Evolutionary conservation across 1,139 yeast genomes (phyloP).

Genomic region (Ashbya aceris): DNA sequence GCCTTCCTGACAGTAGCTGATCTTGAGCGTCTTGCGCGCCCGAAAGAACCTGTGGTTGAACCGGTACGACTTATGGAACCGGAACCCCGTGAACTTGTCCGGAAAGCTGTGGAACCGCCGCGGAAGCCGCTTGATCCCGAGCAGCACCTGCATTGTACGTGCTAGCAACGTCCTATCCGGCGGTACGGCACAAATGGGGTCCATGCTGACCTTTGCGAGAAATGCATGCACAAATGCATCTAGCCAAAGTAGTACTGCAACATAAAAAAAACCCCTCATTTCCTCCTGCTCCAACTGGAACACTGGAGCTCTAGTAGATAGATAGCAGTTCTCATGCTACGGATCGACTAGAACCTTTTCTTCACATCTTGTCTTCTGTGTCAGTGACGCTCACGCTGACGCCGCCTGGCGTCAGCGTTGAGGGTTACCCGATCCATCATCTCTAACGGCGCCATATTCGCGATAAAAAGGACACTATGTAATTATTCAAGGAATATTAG

Average conservation of each 20-base stretch:
- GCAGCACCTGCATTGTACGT: constrained; percentile 5
- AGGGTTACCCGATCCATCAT: background rate
- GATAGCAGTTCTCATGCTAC: no score
- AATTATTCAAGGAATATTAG: background rate
- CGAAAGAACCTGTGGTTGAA: constrained; percentile 35
- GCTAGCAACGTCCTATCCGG: background rate
- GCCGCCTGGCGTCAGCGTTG: background rate
- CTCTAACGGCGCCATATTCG: background rate
- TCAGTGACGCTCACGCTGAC: constrained; percentile 6
- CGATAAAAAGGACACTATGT: background rate
- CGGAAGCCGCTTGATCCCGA: constrained; percentile 1
- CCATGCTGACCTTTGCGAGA: background rate
- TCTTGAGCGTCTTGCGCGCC: constrained; percentile 38
- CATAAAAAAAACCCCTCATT: background rate
- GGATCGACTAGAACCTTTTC: no score
- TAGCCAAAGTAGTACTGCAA: background rate
- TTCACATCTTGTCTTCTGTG: background rate
- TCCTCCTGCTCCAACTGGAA: background rate
- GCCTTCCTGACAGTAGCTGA: constrained; percentile 51
- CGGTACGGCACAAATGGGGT: constrained; percentile 1
- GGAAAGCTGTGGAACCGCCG: constrained; percentile 1
- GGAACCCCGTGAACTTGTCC: constrained; percentile 46
- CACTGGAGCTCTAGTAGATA: no score
- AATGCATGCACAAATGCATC: background rate
- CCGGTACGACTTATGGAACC: constrained; percentile 44